Evolutionary conservation across 495 filamentous ascomycete genomes (phyloP).

Genomic region (Talaromyces proteolyticus): DNA sequence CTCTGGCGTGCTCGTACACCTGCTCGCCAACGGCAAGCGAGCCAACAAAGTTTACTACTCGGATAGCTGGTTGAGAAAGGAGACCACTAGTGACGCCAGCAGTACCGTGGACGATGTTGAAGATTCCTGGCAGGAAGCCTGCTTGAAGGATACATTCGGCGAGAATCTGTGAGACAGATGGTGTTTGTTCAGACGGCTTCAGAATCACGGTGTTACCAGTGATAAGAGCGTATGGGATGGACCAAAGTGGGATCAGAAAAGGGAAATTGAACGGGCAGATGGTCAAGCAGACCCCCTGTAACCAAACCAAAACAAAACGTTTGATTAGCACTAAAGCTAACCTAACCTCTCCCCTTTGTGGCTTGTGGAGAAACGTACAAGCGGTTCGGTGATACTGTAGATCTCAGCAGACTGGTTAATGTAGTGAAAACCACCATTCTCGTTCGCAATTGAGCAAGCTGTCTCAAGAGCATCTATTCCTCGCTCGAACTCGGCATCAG

Average conservation of each 20-base stretch:
- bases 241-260: conserved; percentile 20
- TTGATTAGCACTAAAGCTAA: not conserved
- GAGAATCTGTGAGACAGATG: conserved; percentile 12
- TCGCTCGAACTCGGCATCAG: conserved; percentile 19
- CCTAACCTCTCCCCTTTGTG: not conserved
- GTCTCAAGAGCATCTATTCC: conserved; percentile 22
- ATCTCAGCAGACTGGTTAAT: not conserved
- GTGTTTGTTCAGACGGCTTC: conserved; percentile 19
- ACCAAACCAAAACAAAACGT: not conserved
- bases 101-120: conserved; percentile 24
- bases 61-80: conserved; percentile 15
- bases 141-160: conserved; percentile 16
- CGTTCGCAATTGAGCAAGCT: conserved; percentile 20
- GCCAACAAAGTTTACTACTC: conserved; percentile 23
- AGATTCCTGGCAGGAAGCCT: conserved; percentile 19
- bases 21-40: conserved; percentile 17
- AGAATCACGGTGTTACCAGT: conserved; percentile 19
- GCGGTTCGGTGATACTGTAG: not conserved
- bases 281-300: conserved; percentile 20
- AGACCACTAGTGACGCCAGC: conserved; percentile 12
- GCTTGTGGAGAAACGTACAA: not conserved
- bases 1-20: conserved; percentile 17
- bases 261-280: conserved; percentile 26
- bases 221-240: conserved; percentile 15
- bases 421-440: conserved; percentile 14